Evolutionary conservation across 164 flowering plant species (phyloP), one percentile per base, ranked within the genome.

Genomic region (Umbilicus rupestris): DNA sequence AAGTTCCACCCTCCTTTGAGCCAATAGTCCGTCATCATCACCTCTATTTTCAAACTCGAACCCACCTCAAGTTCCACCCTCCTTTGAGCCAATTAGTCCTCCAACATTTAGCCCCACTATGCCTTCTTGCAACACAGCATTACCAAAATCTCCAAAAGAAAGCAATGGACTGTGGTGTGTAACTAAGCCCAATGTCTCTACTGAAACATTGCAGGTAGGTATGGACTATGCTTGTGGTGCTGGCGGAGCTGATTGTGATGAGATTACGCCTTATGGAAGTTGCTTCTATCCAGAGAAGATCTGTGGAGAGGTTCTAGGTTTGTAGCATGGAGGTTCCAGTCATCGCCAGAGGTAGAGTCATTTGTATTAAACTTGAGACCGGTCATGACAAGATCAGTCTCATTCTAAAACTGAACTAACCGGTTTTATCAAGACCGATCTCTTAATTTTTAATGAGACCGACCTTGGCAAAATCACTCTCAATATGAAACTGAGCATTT

Each of bases 211-310:
- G 74, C 93, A 91, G 77, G 84, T 73, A 67, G 93, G 93, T 9
- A 64, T 91, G 75, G 96, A 94, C 72, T 94, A 79, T 73, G 99
- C 99, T 24, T 94, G 97, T 74, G 99, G 97, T 12, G 83, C 72
- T 30, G 97, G 97, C 12, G 96, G 84, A 16, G 97, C 82, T 52
- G 92, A 89, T 66, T 94, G 97, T 77, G 79, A 70, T 0, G 88
- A 76, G 68, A 88, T 94, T 66, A 47, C n/a, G 1, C 89, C 96
- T 31, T 57, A 73, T 35, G 99, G 95, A 28, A 85, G 69, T 60
- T 94, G 97, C 68, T 89, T 77, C 78, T 22, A 62, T 30, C 97
- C 99, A 2, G 82, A 91, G n/a, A n/a, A n/a, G n/a, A n/a, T n/a
- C n/a, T n/a, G n/a, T n/a, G n/a, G n/a, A n/a, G n/a, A n/a, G n/a